Evolutionary conservation across 2,329 filamentous ascomycete species (phyloP), one percentile per base, ranked within the genome.

Genomic region (Botryotinia narcissicola): DNA sequence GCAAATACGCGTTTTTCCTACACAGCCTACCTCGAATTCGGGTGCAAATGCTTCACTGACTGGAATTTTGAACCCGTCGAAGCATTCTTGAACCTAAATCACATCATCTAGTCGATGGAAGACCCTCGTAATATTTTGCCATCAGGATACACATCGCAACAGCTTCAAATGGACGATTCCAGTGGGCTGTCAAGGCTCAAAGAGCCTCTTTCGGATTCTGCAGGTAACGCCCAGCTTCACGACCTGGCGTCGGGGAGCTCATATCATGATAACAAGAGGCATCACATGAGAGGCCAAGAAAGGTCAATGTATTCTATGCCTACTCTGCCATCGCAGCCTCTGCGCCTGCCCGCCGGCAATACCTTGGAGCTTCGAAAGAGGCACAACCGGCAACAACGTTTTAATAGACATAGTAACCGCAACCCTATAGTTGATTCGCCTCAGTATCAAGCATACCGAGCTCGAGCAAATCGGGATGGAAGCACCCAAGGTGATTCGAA

Each of bases 401-500:
- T 79, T 10, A 76, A 79, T 22, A 79, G 80, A 72, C 79, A 81
- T 46, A 78, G 75, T 74, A 69, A 44, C 37, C 83, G 83, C 73
- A 91, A 91, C 81, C 89, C 89, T 63, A 86, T 91, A 77, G 89
- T 89, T 78, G 85, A 87, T 73, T 89, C 88, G 76, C 86, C 86
- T 25, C 87, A 89, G 75, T 92, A 92, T 78, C 86, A 88, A 74
- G 88, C 90, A 77, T 92, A 92, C 81, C 87, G 90, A 77, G 87
- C 87, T 79, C 88, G 90, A 80, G 89, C 91, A 81, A 86, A 85
- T 75, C 87, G 90, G 81, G 90, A 91, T 80, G 87, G 89, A 73
- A 81, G 82, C 73, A 85, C 86, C 73, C 88, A 90, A 77, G 86
- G 90, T 77, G 86, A 90, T 78, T 85, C 86, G 75, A 88, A 86